phyloP scores from a whole-genome alignment of 441 rosid species.

The Adansonia rubrostipa region DNA sequence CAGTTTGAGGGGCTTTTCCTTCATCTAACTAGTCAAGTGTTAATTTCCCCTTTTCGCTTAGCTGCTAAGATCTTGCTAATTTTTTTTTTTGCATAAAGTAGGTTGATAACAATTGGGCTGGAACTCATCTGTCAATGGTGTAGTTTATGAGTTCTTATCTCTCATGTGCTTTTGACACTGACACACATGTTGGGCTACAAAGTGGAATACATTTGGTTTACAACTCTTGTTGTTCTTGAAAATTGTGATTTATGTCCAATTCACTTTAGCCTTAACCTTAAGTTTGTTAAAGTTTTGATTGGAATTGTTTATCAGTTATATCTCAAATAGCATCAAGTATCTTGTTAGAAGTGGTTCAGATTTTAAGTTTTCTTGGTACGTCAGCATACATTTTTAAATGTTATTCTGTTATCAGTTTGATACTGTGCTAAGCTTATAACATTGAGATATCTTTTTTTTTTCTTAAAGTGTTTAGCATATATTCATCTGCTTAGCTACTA shows the following conservation, averaged over 20 bases:
- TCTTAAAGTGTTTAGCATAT: neutral
- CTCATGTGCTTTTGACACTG: neutral
- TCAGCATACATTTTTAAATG: neutral
- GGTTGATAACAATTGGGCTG: neutral
- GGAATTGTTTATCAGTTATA: neutral
- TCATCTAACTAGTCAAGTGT: neutral
- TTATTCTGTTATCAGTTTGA: neutral
- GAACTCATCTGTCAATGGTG: neutral
- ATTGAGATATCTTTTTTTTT: neutral
- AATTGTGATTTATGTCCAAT: slow-evolving; percentile 3
- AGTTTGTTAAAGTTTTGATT: neutral
- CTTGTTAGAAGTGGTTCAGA: neutral
- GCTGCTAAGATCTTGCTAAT: neutral
- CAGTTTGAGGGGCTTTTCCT: neutral
- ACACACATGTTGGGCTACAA: neutral
- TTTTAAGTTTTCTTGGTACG: neutral
- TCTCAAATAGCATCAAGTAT: neutral
- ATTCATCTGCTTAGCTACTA: neutral
- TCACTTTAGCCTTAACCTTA: slow-evolving; percentile 13
- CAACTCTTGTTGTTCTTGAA: neutral
- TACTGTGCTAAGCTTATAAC: neutral
- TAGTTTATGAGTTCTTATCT: neutral
- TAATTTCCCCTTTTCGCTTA: neutral
- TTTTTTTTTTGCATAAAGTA: slow-evolving; percentile 12
- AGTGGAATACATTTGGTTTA: neutral